phyloP scores from a whole-genome alignment of 768 basidiomycete genomes.

The Termitomyces sp. region DNA sequence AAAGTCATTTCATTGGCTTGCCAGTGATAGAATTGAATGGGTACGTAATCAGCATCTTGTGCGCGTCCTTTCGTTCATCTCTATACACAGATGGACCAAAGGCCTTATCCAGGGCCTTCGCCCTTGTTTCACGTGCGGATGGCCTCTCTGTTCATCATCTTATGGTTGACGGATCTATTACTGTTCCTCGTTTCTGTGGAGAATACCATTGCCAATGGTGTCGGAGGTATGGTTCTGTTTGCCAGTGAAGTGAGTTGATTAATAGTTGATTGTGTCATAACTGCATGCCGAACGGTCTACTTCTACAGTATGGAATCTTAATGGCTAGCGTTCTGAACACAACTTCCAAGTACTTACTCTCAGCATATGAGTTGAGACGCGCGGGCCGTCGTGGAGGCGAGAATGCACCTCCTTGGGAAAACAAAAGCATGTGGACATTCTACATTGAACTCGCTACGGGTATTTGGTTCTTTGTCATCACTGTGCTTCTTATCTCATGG shows the following conservation, averaged over 20 bases:
- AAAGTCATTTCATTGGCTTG: conserved; percentile 98
- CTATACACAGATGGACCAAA: conserved; percentile 87
- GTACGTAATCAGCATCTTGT: conserved; percentile 32
- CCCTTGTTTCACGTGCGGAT: conserved; percentile 84
- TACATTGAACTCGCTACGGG: conserved; percentile 91
- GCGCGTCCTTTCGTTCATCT: conserved; percentile 5
- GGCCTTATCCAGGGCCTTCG: conserved; percentile 80
- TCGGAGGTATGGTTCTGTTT: conserved; percentile 91
- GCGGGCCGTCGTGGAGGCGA: conserved; percentile 75
- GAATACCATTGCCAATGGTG: conserved; percentile 69
- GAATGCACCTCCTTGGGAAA: conserved; percentile 90
- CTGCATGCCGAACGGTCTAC: background rate
- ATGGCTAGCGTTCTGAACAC: conserved; percentile 76
- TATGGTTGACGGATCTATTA: conserved; percentile 68
- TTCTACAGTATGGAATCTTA: conserved; percentile 76
- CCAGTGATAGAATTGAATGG: conserved; percentile 94
- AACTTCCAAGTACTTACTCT: conserved; percentile 77
- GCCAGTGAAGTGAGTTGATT: conserved; percentile 73
- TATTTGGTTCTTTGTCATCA: conserved; percentile 27
- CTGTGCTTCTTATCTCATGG: conserved; percentile 5
- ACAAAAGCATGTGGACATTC: conserved; percentile 96
- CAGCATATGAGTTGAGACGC: conserved; percentile 73
- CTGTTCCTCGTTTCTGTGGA: conserved; percentile 81
- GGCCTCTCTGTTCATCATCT: conserved; percentile 61
- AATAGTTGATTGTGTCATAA: background rate